Evolutionary conservation across 768 basidiomycete genomes (phyloP).

Genomic region (Trichaptum fuscoviolaceum): DNA sequence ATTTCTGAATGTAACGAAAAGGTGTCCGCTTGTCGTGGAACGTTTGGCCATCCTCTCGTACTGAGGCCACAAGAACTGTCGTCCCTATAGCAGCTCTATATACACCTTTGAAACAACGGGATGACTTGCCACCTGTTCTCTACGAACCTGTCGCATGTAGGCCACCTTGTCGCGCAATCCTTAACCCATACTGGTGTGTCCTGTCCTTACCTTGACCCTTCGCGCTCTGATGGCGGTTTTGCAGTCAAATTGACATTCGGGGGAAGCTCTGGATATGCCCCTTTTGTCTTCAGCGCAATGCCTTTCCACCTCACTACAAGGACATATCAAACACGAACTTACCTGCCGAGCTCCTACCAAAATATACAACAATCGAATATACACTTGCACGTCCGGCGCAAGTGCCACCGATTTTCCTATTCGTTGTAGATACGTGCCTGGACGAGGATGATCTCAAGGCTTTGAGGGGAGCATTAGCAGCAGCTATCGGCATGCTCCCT

Average conservation of each 20-base stretch:
- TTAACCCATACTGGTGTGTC: slow-evolving; percentile 93
- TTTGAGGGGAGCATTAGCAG: slow-evolving; percentile 88
- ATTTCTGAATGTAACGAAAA: slow-evolving; percentile 24
- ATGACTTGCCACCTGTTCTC: slow-evolving; percentile 91
- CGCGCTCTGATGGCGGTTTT: slow-evolving; percentile 11
- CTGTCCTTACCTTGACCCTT: slow-evolving; percentile 8
- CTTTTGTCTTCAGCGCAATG: slow-evolving; percentile 94
- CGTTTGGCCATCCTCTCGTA: slow-evolving; percentile 96
- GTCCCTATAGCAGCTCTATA: slow-evolving; percentile 98
- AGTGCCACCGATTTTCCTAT: slow-evolving; percentile 94
- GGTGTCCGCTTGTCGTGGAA: slow-evolving; percentile 98
- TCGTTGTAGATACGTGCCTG: slow-evolving; percentile 95
- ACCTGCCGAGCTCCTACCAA: slow-evolving; percentile 91
- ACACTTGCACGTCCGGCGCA: slow-evolving; percentile 89
- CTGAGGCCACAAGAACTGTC: slow-evolving; percentile 96
- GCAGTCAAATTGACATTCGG: slow-evolving; percentile 95
- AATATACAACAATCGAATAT: slow-evolving; percentile 99
- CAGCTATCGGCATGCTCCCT: slow-evolving; percentile 88
- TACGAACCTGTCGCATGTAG: slow-evolving; percentile 99
- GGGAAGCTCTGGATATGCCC: slow-evolving; percentile 99
- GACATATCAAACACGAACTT: slow-evolving; percentile 97
- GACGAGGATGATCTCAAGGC: slow-evolving; percentile 96
- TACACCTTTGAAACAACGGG: slow-evolving; percentile 88
- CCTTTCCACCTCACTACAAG: slow-evolving; percentile 98
- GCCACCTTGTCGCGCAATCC: slow-evolving; percentile 92